Evolutionary conservation across 352 stramenopile species (phyloP), one percentile per base, ranked within the genome.

Genomic region (Globisporangium polare): DNA sequence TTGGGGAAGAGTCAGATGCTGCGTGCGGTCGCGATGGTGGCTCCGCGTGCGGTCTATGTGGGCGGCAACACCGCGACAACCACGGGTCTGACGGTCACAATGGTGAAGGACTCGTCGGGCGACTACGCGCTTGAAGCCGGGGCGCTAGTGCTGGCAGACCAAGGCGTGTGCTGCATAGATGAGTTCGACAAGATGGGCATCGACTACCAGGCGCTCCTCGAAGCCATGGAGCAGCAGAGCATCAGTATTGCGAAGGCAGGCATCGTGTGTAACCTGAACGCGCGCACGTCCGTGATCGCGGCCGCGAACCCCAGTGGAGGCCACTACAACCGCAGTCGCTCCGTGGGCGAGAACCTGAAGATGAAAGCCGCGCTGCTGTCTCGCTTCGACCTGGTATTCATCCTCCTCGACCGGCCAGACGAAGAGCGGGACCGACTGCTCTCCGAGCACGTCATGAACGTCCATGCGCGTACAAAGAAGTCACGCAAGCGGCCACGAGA

Each of bases 181-280:
- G 97, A 99, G 72, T 98, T 99, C 61, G 97, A 99, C 72, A 99
- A 99, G 72, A 98, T 99, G 94, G 77, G 76, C 3, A 82, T 81
- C 64, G 85, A 97, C 49, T 90, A 95, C 51, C 83, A 96, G 50
- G 86, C 93, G 8, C 74, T 99, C 6, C 81, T 99, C 18, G 97
- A 99, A 81, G 94, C 96, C 10, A 99, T 99, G 97, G 97, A 99
- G 78, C 97, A 99, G 66, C 97, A 99, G 73, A 99, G 81, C 86
- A 99, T 86, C 88, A 99, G 78, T 71, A 96, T 90, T 49, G 81
- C 81, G 13, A 92, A 92, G 61, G 82, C 80, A 35, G 80, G 97
- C 35, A 97, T 99, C 27, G 93, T 99, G 15, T 97, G 93, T 63
- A 98, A 93, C 17, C 79, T 99, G 33, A 97, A 95, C 52, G 94